Base-by-base conservation (phyloP, 2,329 filamentous ascomycete species). In the Aspergillus thermomutatus region DNA sequence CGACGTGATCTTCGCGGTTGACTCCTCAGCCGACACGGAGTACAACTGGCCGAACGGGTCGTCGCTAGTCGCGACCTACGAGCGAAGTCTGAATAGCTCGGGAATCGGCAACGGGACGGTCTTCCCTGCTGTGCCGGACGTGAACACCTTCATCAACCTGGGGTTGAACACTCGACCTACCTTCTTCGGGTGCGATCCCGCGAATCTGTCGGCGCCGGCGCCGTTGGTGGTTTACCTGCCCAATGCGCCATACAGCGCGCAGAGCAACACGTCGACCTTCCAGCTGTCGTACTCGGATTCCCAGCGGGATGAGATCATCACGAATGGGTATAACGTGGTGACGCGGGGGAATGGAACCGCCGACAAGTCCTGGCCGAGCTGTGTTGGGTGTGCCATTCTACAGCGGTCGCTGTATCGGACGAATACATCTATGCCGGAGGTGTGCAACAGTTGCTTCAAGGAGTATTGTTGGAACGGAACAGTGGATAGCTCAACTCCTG, bases 401-500 rank as follows among this genome's bases (percentile, higher is more conserved):
- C 84, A 83, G 53, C 84, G 93, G 59, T 91, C 87, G 64, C 83
- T 94, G 62, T 80, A 85, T 59, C 83, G 91, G 50, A 93, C 90
- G 0, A 80, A 81, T 19, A 88, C 88, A 0, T 60, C 77, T 0
- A 81, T 92, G 1, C 93, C 93, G 0, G 79, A 82, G 0, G 85
- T 84, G 9, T 99, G 94, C 77, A 79, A 76, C 46, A 68, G 81
- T 50, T 99, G 94, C 77, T 97, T 97, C 74, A 64, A 79, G 11
- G 75, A 79, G 21, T 97, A 97, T 78, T 99, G 94, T 82, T 99
- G 94, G 94, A 84, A 97, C 71, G 94, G 94, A n/a, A 90, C 84
- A 1, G 56, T 76, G 6, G 75, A 82, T 45, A 73, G 67, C 43
- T 77, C 75, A 0, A 63, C 57, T 5, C 71, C 73, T 0, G 59